phyloP scores from a whole-genome alignment of 306 rosid species.

The Psophocarpus tetragonolobus region DNA sequence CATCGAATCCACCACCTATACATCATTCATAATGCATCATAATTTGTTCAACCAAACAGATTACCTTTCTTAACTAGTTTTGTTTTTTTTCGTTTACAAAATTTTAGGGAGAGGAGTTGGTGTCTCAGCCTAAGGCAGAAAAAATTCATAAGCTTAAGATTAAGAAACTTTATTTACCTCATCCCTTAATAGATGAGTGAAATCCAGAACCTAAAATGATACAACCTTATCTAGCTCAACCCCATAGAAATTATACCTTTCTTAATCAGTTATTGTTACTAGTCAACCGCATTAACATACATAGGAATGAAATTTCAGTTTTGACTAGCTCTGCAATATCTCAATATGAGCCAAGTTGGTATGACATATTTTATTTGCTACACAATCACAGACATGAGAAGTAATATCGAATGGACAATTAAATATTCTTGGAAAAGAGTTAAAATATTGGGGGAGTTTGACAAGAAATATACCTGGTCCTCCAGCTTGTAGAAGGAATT shows the following conservation, averaged over 20 bases:
- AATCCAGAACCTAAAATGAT: too few species aligned
- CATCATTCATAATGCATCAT: neutral
- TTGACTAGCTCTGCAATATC: neutral
- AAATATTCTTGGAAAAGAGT: neutral
- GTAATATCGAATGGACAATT: neutral
- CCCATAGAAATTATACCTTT: too few species aligned
- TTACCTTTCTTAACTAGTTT: neutral
- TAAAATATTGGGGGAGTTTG: neutral
- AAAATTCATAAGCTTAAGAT: too few species aligned
- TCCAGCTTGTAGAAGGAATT: slow-evolving; percentile 67
- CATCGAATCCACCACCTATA: slow-evolving; percentile 57
- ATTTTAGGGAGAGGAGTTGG: neutral
- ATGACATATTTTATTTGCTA: neutral
- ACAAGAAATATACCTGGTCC: slow-evolving; percentile 41
- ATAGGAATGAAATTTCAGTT: neutral
- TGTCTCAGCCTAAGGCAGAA: neutral
- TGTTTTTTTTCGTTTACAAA: neutral
- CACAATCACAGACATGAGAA: neutral
- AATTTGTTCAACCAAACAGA: neutral
- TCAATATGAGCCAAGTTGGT: neutral
- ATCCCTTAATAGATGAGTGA: too few species aligned
- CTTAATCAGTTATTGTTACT: too few species aligned
- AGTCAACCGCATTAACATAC: too few species aligned
- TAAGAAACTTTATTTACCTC: too few species aligned
- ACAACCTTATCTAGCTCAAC: too few species aligned